These are phyloP conservation scores for Nowakowskiella sp. DNA, from an alignment of 192 early-diverging fungal species.

Conservation along the genomic window DNA sequence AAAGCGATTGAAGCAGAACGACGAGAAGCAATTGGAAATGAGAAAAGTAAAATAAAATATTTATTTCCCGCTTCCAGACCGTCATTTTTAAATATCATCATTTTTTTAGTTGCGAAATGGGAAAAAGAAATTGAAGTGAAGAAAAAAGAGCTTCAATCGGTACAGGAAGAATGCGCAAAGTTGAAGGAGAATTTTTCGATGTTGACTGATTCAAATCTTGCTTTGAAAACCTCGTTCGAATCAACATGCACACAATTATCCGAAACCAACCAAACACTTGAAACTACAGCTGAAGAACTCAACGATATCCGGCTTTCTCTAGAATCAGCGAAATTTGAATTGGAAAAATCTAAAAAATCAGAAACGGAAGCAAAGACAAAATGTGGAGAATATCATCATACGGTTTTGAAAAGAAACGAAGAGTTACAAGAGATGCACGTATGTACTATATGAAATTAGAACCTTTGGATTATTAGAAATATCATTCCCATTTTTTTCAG, in stretches of 20 bases:
- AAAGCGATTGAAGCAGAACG: not conserved
- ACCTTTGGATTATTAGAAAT: not conserved
- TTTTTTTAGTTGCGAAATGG: not conserved
- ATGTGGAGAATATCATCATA: constrained; percentile 17
- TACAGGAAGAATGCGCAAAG: too few relatives aligned
- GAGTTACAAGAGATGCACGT: constrained; percentile 15
- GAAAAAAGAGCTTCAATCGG: too few relatives aligned
- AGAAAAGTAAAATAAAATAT: not conserved
- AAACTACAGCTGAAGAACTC: not conserved
- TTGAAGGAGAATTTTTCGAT: too few relatives aligned
- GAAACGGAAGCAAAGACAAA: not conserved
- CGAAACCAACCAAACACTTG: not conserved
- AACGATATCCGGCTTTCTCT: not conserved
- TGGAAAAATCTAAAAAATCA: not conserved
- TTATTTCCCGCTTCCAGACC: too few relatives aligned
- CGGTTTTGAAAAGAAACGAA: constrained; percentile 8
- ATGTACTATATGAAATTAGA: not conserved
- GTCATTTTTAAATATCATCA: too few relatives aligned
- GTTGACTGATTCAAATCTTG: not conserved
- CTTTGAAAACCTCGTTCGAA: not conserved
- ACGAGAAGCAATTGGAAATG: not conserved
- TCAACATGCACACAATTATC: not conserved
- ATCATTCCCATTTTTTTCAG: not conserved
- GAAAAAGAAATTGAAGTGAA: too few relatives aligned
- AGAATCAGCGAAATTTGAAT: not conserved